Conservation (phyloP, 2,329 filamentous ascomycete genomes). For the Penicillium sp. region DNA sequence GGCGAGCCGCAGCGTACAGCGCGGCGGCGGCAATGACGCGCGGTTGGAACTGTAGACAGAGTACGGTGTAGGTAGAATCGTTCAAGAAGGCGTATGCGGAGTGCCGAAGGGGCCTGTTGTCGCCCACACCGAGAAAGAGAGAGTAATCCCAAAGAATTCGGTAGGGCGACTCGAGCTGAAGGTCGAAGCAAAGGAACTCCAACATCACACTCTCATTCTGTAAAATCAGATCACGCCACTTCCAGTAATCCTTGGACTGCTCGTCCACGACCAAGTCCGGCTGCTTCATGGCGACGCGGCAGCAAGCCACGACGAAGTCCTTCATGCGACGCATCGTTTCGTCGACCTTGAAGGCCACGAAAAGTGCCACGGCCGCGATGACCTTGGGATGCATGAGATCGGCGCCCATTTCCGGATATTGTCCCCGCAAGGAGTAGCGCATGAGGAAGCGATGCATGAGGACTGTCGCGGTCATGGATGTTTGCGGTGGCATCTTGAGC, state of each 20-base stretch:
- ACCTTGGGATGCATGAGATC: slow-evolving; percentile 82
- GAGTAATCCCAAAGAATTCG: slow-evolving; percentile 76
- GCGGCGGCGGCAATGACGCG: slow-evolving; percentile 77
- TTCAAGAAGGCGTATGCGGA: slow-evolving; percentile 91
- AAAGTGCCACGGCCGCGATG: slow-evolving; percentile 84
- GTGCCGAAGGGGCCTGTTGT: slow-evolving; percentile 77
- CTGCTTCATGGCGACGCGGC: slow-evolving; percentile 92
- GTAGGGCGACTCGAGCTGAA: slow-evolving; percentile 85
- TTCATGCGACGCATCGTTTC: slow-evolving; percentile 96
- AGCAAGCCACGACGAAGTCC: slow-evolving; percentile 87
- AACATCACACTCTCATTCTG: slow-evolving; percentile 89
- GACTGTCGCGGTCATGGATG: slow-evolving; percentile 82
- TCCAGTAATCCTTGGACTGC: slow-evolving; percentile 97
- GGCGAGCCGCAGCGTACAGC: slow-evolving; percentile 77
- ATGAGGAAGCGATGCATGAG: slow-evolving; percentile 97
- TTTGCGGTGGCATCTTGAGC: slow-evolving; percentile 39
- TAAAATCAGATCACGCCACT: slow-evolving; percentile 90
- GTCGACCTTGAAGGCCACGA: slow-evolving; percentile 93
- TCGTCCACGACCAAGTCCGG: slow-evolving; percentile 85
- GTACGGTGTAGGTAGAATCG: slow-evolving; percentile 75
- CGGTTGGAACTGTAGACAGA: slow-evolving; percentile 75
- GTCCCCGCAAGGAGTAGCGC: slow-evolving; percentile 67
- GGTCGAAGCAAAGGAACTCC: slow-evolving; percentile 86
- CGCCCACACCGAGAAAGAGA: slow-evolving; percentile 63
- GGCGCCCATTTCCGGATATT: slow-evolving; percentile 55